Percentiles rank a stretch among this genome's conserved stretches.
Conservation (phyloP, 768 basidiomycete species). For the Boletus eberwhitei region DNA sequence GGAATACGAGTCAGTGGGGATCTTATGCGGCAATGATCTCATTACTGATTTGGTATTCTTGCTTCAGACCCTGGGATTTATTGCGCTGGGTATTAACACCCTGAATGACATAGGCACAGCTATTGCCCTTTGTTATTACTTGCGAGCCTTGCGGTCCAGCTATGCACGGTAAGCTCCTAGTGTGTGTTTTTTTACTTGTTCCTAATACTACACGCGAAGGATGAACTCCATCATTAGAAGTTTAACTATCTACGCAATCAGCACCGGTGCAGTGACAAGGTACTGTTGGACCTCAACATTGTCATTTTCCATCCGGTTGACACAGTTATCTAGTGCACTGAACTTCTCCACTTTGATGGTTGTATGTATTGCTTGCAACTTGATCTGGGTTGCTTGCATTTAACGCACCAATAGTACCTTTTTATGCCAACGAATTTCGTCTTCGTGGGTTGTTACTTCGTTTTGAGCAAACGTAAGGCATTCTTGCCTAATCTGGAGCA, state of each 20-base stretch:
- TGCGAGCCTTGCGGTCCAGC: constrained; percentile 53
- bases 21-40: background rate
- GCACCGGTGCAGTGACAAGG: constrained; percentile 67
- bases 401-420: constrained; percentile 46
- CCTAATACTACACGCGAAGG: constrained; percentile 30
- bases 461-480: constrained; percentile 59
- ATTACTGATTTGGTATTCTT: background rate
- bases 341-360: constrained; percentile 50
- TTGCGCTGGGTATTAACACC: constrained; percentile 49
- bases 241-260: constrained; percentile 56
- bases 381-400: background rate
- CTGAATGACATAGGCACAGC: constrained; percentile 52
- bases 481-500: background rate
- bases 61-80: constrained; percentile 42
- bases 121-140: constrained; percentile 48
- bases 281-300: constrained; percentile 14
- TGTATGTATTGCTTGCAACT: constrained; percentile 35
- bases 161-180: constrained; percentile 36
- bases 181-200: background rate
- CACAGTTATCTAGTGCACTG: constrained; percentile 16
- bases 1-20: constrained; percentile 41
- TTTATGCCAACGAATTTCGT: constrained; percentile 51
- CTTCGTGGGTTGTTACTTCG: constrained; percentile 60
- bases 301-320: background rate
- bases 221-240: constrained; percentile 53